Base-by-base conservation (phyloP, 2,329 filamentous ascomycete species). In the Diaporthe citrichinensis region DNA sequence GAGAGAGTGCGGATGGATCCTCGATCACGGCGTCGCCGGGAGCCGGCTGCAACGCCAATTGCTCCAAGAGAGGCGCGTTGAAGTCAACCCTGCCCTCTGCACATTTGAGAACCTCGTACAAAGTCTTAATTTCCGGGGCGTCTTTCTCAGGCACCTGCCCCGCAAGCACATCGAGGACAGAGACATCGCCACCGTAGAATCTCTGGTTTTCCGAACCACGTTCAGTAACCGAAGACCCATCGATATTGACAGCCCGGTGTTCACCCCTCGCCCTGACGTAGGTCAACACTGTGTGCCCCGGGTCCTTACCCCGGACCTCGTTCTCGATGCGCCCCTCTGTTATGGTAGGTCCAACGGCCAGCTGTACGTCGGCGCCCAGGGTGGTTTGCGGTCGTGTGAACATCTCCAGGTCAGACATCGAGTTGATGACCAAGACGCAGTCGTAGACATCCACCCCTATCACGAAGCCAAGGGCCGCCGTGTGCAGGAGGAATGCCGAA, bases 361-460 rank as follows among this genome's bases (percentile, higher is more conserved):
- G 91, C 77, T 91, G 93, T 71, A 98, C 90, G 82, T 98, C 95
- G 61, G 94, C 92, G 8, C 96, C 96, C 3, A 98, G 86, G 0
- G 94, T 97, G 73, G 95, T 92, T 72, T 93, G 91, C 4, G 96
- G 87, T 75, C 92, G 93, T 49, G 94, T 95, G 81, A 98, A 97
- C 0, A 94, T 92, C 78, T 98, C 94, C 62, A 98, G 87, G 9
- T 95, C 95, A 74, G 94, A 90, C 61, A 94, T 91, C 59, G 94
- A 95, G 85, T 98, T 98, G 82, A 98, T 96, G 49, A 98, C 94
- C 12, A 98, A 90, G 20, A 98, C 94, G 81, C 96, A 98, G 83
- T 98, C 96, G 87, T 98, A 98, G 44, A 98, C 95, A 82, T 98
- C 96, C 55, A 98, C 94, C 3, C 96, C 96, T 8, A 96, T 93